Conservation (phyloP, 306 rosid genomes). For the Hippophae rhamnoides region DNA sequence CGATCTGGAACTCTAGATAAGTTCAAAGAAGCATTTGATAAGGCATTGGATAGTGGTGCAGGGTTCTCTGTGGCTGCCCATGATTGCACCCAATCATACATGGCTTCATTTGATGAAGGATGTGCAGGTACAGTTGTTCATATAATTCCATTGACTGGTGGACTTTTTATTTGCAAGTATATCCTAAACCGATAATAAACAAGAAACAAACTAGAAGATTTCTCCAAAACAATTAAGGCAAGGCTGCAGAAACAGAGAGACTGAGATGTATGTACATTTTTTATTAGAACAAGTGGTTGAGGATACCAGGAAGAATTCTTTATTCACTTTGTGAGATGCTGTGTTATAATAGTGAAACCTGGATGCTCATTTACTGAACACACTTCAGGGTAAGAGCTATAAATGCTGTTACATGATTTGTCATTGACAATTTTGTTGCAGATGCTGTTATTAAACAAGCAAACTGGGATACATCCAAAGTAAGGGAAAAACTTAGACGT, state of each 20-base stretch:
- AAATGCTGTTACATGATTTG: no score
- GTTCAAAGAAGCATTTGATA: constrained; percentile 56
- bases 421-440: constrained; percentile 17
- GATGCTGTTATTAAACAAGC: constrained; percentile 57
- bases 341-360: no score
- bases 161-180: neutral
- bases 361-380: no score
- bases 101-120: constrained; percentile 55
- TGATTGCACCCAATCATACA: constrained; percentile 27
- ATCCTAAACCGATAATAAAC: no score
- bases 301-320: no score
- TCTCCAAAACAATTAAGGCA: no score
- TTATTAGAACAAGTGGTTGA: no score
- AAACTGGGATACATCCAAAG: constrained; percentile 61
- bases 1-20: constrained; percentile 42
- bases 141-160: constrained; percentile 5
- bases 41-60: constrained; percentile 61
- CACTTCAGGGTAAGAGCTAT: no score
- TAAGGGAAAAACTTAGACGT: constrained; percentile 56
- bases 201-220: no score
- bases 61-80: constrained; percentile 56
- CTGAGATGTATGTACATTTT: no score
- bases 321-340: no score
- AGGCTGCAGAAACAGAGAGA: no score
- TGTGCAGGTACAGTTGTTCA: constrained; percentile 48